Evolutionary conservation across 345 rosid species (phyloP).

Genomic region (Linum trigynum): DNA sequence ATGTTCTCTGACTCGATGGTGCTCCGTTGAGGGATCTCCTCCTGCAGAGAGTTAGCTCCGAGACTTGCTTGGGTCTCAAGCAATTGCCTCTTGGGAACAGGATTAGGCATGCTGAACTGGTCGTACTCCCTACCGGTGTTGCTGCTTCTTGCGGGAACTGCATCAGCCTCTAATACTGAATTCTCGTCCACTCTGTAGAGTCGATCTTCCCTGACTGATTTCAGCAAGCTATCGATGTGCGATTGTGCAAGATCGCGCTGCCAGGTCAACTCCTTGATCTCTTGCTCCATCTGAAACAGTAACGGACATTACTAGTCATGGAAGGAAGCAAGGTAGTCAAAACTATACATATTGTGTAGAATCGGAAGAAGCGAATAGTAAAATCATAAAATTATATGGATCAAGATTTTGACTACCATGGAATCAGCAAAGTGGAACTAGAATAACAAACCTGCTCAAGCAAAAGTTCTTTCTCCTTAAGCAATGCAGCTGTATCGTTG

Average conservation of each 20-base stretch:
- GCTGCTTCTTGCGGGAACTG: conserved; percentile 18
- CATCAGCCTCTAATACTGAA: conserved; percentile 26
- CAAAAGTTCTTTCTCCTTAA: conserved; percentile 57
- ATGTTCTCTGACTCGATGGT: conserved; percentile 25
- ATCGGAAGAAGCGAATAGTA: not conserved
- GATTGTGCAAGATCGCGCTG: conserved; percentile 69
- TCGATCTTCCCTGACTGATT: conserved; percentile 34
- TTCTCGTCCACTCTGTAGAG: conserved; percentile 31
- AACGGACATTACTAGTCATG: not conserved
- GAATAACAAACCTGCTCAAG: conserved; percentile 37
- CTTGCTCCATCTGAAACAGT: conserved; percentile 51
- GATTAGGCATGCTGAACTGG: conserved; percentile 15
- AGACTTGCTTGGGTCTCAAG: conserved; percentile 28
- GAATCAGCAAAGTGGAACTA: not conserved
- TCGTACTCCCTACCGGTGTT: conserved; percentile 14
- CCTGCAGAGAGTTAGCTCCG: conserved; percentile 54
- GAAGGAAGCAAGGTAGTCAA: too few relatives aligned
- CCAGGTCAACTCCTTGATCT: conserved; percentile 55
- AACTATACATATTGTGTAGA: too few relatives aligned
- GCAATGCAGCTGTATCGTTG: conserved; percentile 30
- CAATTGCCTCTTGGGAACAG: conserved; percentile 11
- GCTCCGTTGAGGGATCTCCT: conserved; percentile 22
- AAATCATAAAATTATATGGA: too few relatives aligned
- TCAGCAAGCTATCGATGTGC: conserved; percentile 45
- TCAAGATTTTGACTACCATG: not conserved